Percentiles rank a stretch among this genome's conserved stretches.
Evolutionary conservation across 2,329 filamentous ascomycete genomes (phyloP).

Genomic region (Triangularia setosa): DNA sequence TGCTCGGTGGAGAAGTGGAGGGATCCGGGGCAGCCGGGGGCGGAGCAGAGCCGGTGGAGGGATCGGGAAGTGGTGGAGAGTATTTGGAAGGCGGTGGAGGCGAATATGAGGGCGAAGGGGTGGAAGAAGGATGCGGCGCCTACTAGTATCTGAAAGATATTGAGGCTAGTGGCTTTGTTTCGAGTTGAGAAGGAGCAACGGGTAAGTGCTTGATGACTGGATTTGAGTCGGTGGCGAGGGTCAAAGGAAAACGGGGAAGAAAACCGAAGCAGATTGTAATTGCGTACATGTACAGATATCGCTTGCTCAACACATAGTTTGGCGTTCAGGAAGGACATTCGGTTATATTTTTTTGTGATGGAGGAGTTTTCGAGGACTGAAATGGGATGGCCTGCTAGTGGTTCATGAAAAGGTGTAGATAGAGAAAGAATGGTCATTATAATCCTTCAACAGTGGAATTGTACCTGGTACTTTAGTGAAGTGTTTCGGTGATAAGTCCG

Average conservation of each 20-base stretch:
- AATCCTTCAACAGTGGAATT: neutral
- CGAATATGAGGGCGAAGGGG: conserved; percentile 78
- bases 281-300: neutral
- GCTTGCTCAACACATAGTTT: neutral
- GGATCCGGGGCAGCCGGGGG: conserved; percentile 40
- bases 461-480: neutral
- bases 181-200: neutral
- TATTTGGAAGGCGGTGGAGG: conserved; percentile 87
- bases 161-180: neutral
- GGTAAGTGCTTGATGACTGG: too few species aligned
- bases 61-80: conserved; percentile 90
- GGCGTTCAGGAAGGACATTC: conserved; percentile 1
- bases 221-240: too few species aligned
- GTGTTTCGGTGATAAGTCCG: neutral
- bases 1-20: conserved; percentile 84
- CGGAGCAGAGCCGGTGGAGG: conserved; percentile 64
- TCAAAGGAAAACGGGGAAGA: neutral
- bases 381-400: neutral
- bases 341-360: neutral
- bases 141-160: conserved; percentile 38
- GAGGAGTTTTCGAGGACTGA: neutral
- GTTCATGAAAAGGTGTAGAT: neutral
- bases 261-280: neutral
- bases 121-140: conserved; percentile 73
- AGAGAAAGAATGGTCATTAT: neutral